Percentiles rank a stretch among this genome's conserved stretches.
Conservation (phyloP, 169 alveolate genomes). For the Theileria parva region DNA sequence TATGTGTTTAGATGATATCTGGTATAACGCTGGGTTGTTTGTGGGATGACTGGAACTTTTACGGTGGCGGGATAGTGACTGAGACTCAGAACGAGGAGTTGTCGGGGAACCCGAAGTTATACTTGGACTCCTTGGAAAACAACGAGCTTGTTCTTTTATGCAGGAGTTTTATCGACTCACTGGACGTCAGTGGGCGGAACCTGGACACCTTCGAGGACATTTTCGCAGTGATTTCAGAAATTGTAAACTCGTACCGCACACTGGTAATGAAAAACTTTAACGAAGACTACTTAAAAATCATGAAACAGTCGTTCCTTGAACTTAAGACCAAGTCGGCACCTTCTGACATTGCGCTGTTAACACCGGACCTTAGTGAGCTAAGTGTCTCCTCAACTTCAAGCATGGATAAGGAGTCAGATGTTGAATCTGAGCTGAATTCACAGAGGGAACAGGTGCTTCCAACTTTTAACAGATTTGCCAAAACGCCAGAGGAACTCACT, state of each 20-base stretch:
- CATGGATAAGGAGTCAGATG: not conserved
- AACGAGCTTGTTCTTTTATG: not conserved
- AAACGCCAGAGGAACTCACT: slow-evolving; percentile 13
- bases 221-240: not conserved
- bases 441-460: slow-evolving; percentile 12
- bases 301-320: not conserved
- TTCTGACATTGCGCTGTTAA: not conserved
- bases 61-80: slow-evolving; percentile 28
- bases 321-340: not conserved
- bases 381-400: not conserved
- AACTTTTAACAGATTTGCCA: slow-evolving; percentile 5
- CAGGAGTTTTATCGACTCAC: not conserved
- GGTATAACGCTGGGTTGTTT: slow-evolving; percentile 48
- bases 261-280: not conserved
- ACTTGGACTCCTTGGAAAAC: not conserved
- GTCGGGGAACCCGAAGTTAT: not conserved
- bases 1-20: slow-evolving; percentile 34
- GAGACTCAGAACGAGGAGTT: slow-evolving; percentile 21
- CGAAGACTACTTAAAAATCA: not conserved
- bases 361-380: not conserved
- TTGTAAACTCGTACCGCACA: not conserved
- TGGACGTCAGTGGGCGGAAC: not conserved
- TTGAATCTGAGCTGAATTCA: not conserved
- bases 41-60: slow-evolving; percentile 61
- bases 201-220: not conserved